Evolutionary conservation across 2,329 filamentous ascomycete species (phyloP).

Genomic region (Colletotrichum plurivorum): DNA sequence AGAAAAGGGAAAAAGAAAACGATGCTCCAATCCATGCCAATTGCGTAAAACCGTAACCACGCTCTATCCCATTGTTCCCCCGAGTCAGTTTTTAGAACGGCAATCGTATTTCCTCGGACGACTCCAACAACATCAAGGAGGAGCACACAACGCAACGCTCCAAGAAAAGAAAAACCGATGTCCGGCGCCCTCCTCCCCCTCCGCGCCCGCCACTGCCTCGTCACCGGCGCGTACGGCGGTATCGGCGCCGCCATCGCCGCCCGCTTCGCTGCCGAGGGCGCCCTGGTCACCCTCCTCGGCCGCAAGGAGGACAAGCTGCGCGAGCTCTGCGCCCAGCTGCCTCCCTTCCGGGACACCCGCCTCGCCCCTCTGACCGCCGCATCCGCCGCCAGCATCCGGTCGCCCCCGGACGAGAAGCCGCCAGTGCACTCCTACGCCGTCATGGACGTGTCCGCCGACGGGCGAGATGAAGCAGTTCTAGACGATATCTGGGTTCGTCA

Average conservation of each 20-base stretch:
- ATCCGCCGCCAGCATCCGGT: background rate
- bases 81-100: background rate
- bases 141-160: background rate
- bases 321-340: constrained; percentile 53
- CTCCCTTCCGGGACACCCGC: constrained; percentile 33
- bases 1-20: background rate
- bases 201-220: constrained; percentile 66
- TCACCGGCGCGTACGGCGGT: constrained; percentile 79
- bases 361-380: constrained; percentile 43
- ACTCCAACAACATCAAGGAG: background rate
- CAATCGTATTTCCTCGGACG: background rate
- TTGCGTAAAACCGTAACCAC: background rate
- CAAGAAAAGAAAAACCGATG: constrained; percentile 7
- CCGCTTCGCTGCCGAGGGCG: constrained; percentile 75
- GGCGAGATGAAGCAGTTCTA: constrained; percentile 32
- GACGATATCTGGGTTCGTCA: constrained; percentile 39
- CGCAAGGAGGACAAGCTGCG: constrained; percentile 64
- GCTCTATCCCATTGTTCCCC: background rate
- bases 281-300: constrained; percentile 72
- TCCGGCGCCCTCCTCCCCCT: constrained; percentile 42
- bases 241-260: constrained; percentile 79
- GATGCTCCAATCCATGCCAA: constrained; percentile 13
- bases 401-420: constrained; percentile 5
- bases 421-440: constrained; percentile 37
- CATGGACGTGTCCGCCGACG: constrained; percentile 39